Evolutionary conservation across 2,329 filamentous ascomycete genomes (phyloP).

Genomic region (Orbilia quercus): DNA sequence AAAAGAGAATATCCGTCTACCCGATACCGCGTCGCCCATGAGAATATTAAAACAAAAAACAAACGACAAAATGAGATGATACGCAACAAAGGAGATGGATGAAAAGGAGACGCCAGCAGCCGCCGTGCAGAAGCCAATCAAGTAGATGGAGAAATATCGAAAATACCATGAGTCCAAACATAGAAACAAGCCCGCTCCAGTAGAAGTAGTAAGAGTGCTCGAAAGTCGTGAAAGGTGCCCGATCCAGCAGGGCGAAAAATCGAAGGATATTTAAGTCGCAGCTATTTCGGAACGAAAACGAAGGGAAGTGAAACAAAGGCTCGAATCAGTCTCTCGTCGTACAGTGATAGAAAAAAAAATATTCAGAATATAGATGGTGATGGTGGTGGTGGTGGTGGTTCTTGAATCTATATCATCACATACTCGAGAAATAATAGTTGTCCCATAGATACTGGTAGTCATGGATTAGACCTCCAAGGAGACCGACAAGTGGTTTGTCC

Average conservation of each 20-base stretch:
- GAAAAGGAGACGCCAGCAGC: background rate
- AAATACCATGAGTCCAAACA: slow-evolving; percentile 16
- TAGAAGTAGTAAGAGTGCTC: slow-evolving; percentile 1
- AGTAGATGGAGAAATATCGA: background rate
- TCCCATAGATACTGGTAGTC: slow-evolving; percentile 99
- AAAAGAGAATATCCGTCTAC: background rate
- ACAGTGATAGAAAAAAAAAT: slow-evolving; percentile 32
- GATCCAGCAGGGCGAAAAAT: slow-evolving; percentile 38
- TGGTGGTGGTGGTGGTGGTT: too few species aligned
- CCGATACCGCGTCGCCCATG: background rate
- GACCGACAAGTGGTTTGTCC: slow-evolving; percentile 77
- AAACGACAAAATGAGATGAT: background rate
- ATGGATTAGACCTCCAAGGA: slow-evolving; percentile 86
- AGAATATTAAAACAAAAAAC: too few species aligned
- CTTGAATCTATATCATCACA: slow-evolving; percentile 45
- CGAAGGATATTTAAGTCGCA: slow-evolving; percentile 45
- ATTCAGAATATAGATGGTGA: slow-evolving; percentile 10
- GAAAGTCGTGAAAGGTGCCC: slow-evolving; percentile 14
- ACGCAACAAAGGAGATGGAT: slow-evolving; percentile 15
- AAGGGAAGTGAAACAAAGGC: slow-evolving; percentile 13
- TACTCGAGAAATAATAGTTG: slow-evolving; percentile 86
- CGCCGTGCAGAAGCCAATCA: too few species aligned
- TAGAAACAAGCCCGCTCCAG: slow-evolving; percentile 25
- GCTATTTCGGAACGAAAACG: slow-evolving; percentile 22
- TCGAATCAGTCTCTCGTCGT: slow-evolving; percentile 51